Conservation (phyloP, 2,329 filamentous ascomycete genomes). For the Calonectria crousiana region DNA sequence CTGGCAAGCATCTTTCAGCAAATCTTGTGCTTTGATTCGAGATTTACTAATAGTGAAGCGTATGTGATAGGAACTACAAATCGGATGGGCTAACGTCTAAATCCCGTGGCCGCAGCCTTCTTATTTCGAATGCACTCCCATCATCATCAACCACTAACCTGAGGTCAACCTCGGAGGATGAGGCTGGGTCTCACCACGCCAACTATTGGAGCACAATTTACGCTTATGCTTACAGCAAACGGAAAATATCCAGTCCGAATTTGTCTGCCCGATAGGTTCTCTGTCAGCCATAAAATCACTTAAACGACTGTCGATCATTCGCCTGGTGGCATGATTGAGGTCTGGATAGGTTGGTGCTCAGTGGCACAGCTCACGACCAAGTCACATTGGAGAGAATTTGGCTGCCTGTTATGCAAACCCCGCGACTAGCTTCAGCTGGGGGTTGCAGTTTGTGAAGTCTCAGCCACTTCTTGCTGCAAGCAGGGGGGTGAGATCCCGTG, state of each 20-base stretch:
- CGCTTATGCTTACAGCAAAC: neutral
- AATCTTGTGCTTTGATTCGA: neutral
- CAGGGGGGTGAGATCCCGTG: neutral
- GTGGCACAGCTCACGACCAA: neutral
- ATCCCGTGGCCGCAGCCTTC: neutral
- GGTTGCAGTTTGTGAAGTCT: neutral
- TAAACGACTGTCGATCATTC: neutral
- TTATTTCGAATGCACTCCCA: neutral
- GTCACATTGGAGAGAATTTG: neutral
- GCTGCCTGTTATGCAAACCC: conserved; percentile 9
- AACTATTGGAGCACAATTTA: neutral
- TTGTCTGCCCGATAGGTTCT: neutral
- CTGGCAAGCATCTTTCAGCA: too few species aligned
- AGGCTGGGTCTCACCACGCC: neutral
- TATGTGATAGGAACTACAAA: neutral
- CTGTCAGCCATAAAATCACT: neutral
- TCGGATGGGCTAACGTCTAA: neutral
- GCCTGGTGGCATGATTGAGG: neutral
- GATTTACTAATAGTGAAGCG: neutral
- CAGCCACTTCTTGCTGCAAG: neutral
- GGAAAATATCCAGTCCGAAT: neutral
- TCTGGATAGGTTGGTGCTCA: neutral
- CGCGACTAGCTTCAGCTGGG: neutral
- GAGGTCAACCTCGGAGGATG: neutral
- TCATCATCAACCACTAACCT: neutral